Conservation (phyloP, 352 stramenopile genomes). For the Phytophthora crassamura region DNA sequence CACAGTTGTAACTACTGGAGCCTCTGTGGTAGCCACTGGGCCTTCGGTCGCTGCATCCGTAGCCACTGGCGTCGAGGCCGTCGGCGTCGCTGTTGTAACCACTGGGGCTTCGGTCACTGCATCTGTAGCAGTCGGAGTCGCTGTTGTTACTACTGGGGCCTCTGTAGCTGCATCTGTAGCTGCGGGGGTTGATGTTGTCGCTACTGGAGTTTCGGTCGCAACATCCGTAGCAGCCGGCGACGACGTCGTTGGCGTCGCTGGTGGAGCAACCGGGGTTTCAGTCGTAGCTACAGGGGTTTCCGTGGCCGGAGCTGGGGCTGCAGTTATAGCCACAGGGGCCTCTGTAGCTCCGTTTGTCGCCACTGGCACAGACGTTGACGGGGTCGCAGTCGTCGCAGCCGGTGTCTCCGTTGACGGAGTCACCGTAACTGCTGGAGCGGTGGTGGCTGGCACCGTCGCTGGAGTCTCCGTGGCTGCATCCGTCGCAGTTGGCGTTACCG, state of each 20-base stretch:
- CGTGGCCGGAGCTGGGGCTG: background rate
- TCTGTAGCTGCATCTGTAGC: background rate
- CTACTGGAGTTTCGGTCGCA: background rate
- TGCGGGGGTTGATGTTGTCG: background rate
- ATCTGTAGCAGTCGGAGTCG: background rate
- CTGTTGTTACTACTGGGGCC: background rate
- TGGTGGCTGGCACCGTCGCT: background rate
- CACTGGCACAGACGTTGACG: background rate
- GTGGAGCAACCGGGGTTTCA: background rate
- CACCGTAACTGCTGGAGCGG: conserved; percentile 4
- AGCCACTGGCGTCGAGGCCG: background rate
- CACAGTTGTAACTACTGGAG: background rate
- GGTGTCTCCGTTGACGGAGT: background rate
- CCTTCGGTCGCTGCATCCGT: too few relatives aligned
- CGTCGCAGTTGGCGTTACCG: background rate
- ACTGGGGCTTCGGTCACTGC: background rate
- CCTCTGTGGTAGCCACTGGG: too few relatives aligned
- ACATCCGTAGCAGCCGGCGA: background rate
- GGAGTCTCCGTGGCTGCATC: background rate
- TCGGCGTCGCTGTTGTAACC: background rate
- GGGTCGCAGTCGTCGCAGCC: background rate
- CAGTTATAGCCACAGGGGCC: background rate
- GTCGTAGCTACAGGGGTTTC: background rate
- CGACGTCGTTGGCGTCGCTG: background rate
- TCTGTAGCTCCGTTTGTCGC: background rate